Percentiles rank a stretch among this genome's conserved stretches.
Conservation (phyloP, 2,329 filamentous ascomycete species). For the Tympanopsis confertula region DNA sequence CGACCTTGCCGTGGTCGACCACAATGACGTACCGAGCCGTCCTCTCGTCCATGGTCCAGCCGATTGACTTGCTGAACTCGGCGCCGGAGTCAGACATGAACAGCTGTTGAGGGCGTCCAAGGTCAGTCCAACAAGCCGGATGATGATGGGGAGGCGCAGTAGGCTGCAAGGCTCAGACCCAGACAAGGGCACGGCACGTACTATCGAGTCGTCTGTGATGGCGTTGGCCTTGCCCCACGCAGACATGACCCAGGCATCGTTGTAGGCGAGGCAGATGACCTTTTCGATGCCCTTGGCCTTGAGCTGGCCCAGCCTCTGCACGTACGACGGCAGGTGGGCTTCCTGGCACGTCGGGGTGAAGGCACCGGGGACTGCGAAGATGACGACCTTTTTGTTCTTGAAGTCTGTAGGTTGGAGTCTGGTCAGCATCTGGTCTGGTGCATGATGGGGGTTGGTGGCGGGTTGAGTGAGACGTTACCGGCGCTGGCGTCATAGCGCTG, state of each 20-base stretch:
- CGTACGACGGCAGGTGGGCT: slow-evolving; percentile 57
- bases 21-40: slow-evolving; percentile 57
- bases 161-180: background rate
- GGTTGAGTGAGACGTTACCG: slow-evolving; percentile 25
- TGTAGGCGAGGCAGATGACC: slow-evolving; percentile 55
- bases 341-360: slow-evolving; percentile 63
- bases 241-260: slow-evolving; percentile 64
- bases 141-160: background rate
- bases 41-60: slow-evolving; percentile 51
- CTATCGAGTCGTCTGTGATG: slow-evolving; percentile 50
- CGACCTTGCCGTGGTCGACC: slow-evolving; percentile 57
- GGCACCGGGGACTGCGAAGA: slow-evolving; percentile 58
- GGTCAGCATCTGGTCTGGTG: background rate
- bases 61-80: slow-evolving; percentile 53
- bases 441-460: background rate
- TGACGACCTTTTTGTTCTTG: slow-evolving; percentile 58
- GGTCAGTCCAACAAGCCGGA: background rate
- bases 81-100: slow-evolving; percentile 56
- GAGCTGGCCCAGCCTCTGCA: slow-evolving; percentile 45
- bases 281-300: slow-evolving; percentile 57
- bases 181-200: slow-evolving; percentile 26
- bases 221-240: slow-evolving; percentile 63
- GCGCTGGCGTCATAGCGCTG: slow-evolving; percentile 33
- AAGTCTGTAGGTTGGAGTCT: slow-evolving; percentile 30
- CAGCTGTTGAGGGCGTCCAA: slow-evolving; percentile 26